Base-by-base conservation (phyloP, 768 basidiomycete genomes). In the Suillus paluster region DNA sequence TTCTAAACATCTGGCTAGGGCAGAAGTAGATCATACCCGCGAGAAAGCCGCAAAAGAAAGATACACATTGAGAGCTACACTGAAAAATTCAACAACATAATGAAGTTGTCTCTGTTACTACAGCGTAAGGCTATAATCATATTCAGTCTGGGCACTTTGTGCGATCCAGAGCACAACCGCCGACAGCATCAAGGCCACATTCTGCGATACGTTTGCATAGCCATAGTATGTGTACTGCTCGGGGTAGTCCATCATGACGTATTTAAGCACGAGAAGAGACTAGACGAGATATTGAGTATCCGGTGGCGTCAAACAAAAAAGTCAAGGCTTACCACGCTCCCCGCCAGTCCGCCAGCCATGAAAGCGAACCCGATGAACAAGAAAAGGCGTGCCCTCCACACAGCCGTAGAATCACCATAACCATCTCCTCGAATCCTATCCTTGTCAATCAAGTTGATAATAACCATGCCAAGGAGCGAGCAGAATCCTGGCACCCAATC, bases 401-500 rank as follows among this genome's bases (percentile, higher is more conserved):
- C 94, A 4, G 94, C 91, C 1, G 87, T 80, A 0, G 92, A 81
- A 69, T 95, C 92, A 4, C 92, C 91, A 69, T 89, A 92, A 61
- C 90, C 92, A 10, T 94, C 90, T 0, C 90, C 90, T 15, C 84
- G 80, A 56, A 99, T 83, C 36, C 92, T 84, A 67, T 94, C 91
- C 80, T 99, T 98, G 80, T 99, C 95, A 69, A 99, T 95, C 60
- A 97, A 74, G 75, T 95, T 95, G 77, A 97, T 87, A 75, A 97
- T 82, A 64, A 98, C 77, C 83, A 96, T 95, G 21, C 97, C 97
- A 14, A 99, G 78, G 34, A 97, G 84, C 8, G 94, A 94, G 76
- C 90, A 95, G 67, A 99, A 86, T 23, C 96, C 97, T 0, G 97
- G 95, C n/a, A 97, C 80, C 97, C 97, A 99, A 80, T 99, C 97